Percentiles rank a stretch among this genome's conserved stretches.
These are phyloP conservation scores for Penicillium canariense DNA, from an alignment of 495 filamentous ascomycete species.

Conservation along the genomic window DNA sequence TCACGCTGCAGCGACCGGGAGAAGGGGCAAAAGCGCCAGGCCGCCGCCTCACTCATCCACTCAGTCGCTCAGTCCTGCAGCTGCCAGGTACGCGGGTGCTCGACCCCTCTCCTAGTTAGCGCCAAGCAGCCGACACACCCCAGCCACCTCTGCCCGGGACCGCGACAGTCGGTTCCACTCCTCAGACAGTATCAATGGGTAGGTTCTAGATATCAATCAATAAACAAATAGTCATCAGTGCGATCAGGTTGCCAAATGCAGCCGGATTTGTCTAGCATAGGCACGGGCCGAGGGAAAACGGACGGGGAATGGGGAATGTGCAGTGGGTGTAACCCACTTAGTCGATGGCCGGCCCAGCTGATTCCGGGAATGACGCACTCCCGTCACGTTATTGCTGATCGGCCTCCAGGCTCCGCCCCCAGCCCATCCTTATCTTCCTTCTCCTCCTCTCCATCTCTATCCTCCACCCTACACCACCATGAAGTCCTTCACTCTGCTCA, in stretches of 20 bases:
- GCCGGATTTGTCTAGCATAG: too few relatives aligned
- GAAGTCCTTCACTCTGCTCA: constrained; percentile 75
- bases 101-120: constrained; percentile 14
- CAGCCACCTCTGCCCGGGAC: neutral
- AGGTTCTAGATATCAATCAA: neutral
- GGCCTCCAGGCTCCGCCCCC: constrained; percentile 20
- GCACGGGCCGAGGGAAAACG: neutral
- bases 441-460: constrained; percentile 19
- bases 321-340: constrained; percentile 16
- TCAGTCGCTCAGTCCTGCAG: too few relatives aligned
- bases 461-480: constrained; percentile 50
- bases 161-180: too few relatives aligned
- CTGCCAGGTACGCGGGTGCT: constrained; percentile 29
- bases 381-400: constrained; percentile 32
- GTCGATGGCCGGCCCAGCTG: constrained; percentile 15
- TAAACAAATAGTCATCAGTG: neutral
- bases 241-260: too few relatives aligned
- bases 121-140: constrained; percentile 7
- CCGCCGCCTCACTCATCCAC: constrained; percentile 16
- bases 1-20: neutral
- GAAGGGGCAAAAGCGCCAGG: neutral
- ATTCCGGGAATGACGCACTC: constrained; percentile 25
- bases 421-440: constrained; percentile 24
- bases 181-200: too few relatives aligned
- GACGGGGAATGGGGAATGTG: constrained; percentile 8